These are phyloP conservation scores for Physcia stellaris DNA, from an alignment of 495 filamentous ascomycete species.

Conservation along the genomic window DNA sequence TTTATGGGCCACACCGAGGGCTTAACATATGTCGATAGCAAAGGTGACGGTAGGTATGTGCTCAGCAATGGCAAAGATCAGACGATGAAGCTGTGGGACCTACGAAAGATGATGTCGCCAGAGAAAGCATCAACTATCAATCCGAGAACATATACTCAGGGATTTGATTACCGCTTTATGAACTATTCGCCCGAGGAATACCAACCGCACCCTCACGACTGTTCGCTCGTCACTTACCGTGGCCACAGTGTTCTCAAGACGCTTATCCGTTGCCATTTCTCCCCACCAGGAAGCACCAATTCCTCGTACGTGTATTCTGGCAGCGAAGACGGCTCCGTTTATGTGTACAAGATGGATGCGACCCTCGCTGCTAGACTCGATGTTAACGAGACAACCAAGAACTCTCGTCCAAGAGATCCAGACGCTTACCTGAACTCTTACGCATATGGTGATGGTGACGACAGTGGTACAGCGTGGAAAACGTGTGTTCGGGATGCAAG, in stretches of 20 bases:
- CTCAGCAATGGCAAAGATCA: conserved; percentile 94
- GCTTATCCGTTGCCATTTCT: conserved; percentile 91
- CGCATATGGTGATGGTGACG: conserved; percentile 14
- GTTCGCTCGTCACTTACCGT: conserved; percentile 82
- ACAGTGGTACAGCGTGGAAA: conserved; percentile 37
- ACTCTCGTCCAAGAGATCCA: conserved; percentile 41
- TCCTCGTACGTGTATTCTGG: conserved; percentile 89
- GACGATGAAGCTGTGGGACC: conserved; percentile 94
- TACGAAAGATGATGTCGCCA: conserved; percentile 67
- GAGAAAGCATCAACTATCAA: conserved; percentile 43
- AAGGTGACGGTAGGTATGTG: conserved; percentile 89
- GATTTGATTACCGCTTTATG: conserved; percentile 78
- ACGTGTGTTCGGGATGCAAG: conserved; percentile 85
- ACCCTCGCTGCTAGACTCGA: conserved; percentile 73
- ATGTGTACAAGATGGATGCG: conserved; percentile 88
- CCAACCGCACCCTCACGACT: conserved; percentile 70
- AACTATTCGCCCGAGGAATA: conserved; percentile 54
- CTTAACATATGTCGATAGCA: conserved; percentile 89
- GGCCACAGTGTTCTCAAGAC: conserved; percentile 82
- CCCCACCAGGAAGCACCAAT: conserved; percentile 74
- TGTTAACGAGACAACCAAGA: conserved; percentile 50
- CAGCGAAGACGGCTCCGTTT: conserved; percentile 74
- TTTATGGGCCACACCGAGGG: conserved; percentile 93
- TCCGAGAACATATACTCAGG: conserved; percentile 41
- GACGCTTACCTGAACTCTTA: conserved; percentile 26